Evolutionary conservation across 331 rosid species (phyloP).

Genomic region (Dryas integrifolia): DNA sequence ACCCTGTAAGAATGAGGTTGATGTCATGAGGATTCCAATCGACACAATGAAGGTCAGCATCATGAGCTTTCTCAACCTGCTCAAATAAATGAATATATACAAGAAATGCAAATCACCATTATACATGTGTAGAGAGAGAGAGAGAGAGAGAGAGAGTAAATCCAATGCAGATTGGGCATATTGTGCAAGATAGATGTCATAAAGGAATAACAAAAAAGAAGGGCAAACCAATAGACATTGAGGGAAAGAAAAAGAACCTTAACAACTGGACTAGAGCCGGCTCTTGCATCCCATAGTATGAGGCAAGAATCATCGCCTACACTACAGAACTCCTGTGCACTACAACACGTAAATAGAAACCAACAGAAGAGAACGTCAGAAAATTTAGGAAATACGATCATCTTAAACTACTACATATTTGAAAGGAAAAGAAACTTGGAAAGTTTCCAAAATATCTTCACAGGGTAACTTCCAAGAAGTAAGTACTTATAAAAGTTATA

Average conservation of each 20-base stretch:
- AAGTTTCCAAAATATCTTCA: not conserved
- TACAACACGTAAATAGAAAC: slow-evolving; percentile 8
- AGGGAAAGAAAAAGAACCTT: slow-evolving; percentile 24
- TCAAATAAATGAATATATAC: slow-evolving; percentile 7
- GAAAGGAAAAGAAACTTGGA: not conserved
- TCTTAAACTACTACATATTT: not conserved
- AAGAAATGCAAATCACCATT: not conserved
- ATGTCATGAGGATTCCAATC: slow-evolving; percentile 49
- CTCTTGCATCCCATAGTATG: slow-evolving; percentile 41
- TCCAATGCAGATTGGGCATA: not conserved
- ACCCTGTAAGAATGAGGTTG: slow-evolving; percentile 49
- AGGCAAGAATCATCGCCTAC: slow-evolving; percentile 46
- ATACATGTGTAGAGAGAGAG: not conserved
- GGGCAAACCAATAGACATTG: not conserved
- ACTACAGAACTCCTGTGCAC: slow-evolving; percentile 42
- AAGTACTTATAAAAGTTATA: not conserved
- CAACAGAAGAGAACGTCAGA: not conserved
- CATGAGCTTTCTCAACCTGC: slow-evolving; percentile 52
- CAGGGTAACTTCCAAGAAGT: not conserved
- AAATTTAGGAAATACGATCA: not conserved
- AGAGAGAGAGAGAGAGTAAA: not conserved
- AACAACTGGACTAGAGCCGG: slow-evolving; percentile 29
- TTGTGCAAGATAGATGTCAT: not conserved
- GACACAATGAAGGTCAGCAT: slow-evolving; percentile 47
- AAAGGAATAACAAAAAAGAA: not conserved